Conservation (phyloP, 2,329 filamentous ascomycete species). For the Pochonia chlamydosporia region DNA sequence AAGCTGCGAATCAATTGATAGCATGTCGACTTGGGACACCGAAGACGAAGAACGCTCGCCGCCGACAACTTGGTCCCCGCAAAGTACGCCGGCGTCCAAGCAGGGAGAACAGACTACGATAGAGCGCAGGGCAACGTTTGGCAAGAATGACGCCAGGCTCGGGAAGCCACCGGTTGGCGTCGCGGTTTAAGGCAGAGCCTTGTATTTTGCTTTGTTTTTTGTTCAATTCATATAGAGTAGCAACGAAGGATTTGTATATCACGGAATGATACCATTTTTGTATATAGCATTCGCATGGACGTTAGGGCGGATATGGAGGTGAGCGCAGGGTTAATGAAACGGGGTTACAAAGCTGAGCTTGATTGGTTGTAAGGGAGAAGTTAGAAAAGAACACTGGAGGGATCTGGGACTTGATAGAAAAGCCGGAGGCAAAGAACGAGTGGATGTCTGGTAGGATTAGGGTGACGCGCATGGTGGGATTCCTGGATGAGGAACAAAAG, state of each 20-base stretch:
- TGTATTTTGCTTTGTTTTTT: not conserved
- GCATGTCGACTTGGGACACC: conserved; percentile 45
- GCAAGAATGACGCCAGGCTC: conserved; percentile 15
- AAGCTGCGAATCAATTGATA: conserved; percentile 42
- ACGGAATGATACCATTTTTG: not conserved
- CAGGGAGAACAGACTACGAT: conserved; percentile 35
- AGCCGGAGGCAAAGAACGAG: not conserved
- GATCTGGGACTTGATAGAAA: not conserved
- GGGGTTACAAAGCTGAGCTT: not conserved
- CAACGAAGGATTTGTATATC: not conserved
- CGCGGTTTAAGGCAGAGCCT: conserved; percentile 20
- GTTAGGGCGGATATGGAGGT: not conserved
- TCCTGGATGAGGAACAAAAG: not conserved
- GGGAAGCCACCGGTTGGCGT: conserved; percentile 17
- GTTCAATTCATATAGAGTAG: not conserved
- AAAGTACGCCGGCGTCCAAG: conserved; percentile 35
- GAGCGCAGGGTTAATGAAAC: not conserved
- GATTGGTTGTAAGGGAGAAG: not conserved
- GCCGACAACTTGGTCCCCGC: conserved; percentile 44
- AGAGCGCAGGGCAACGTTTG: conserved; percentile 27
- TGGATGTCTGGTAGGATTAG: not conserved
- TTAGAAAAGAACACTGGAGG: not conserved
- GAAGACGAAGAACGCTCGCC: conserved; percentile 38
- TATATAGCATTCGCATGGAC: not conserved
- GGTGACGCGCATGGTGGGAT: no score